Evolutionary conservation across 139 green algal species (phyloP).

Genomic region (Choricystis sp.): DNA sequence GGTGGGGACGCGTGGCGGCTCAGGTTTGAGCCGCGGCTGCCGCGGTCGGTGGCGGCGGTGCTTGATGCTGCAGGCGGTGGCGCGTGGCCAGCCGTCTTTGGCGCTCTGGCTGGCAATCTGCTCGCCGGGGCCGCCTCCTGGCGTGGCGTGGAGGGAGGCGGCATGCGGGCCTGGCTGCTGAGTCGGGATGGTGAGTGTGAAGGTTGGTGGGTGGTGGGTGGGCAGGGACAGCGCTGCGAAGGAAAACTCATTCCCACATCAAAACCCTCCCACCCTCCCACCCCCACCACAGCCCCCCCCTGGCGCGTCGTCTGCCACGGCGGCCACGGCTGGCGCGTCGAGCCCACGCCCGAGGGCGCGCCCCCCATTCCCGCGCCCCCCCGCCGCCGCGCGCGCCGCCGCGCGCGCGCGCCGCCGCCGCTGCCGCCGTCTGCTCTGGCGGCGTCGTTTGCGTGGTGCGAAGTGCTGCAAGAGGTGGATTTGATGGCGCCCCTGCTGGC

Average conservation of each 20-base stretch:
- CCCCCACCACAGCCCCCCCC: neutral
- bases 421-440: conserved; percentile 9
- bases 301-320: neutral
- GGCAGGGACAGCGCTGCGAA: too few relatives aligned
- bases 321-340: neutral
- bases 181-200: too few relatives aligned
- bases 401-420: neutral
- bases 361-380: too few relatives aligned
- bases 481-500: neutral
- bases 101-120: neutral
- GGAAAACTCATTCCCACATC: too few relatives aligned
- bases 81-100: neutral
- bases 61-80: neutral
- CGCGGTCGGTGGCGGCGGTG: neutral
- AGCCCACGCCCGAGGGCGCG: neutral
- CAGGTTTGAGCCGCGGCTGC: neutral
- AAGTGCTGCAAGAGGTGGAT: conserved; percentile 3
- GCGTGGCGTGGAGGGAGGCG: too few relatives aligned
- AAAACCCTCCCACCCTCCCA: too few relatives aligned
- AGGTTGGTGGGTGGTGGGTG: too few relatives aligned
- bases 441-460: conserved; percentile 2
- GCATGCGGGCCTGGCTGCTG: neutral
- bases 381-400: neutral
- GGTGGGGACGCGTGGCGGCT: neutral
- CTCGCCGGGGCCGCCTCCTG: neutral